Base-by-base conservation (phyloP, 148 eudicot genomes). In the Pharnaceum exiguum region DNA sequence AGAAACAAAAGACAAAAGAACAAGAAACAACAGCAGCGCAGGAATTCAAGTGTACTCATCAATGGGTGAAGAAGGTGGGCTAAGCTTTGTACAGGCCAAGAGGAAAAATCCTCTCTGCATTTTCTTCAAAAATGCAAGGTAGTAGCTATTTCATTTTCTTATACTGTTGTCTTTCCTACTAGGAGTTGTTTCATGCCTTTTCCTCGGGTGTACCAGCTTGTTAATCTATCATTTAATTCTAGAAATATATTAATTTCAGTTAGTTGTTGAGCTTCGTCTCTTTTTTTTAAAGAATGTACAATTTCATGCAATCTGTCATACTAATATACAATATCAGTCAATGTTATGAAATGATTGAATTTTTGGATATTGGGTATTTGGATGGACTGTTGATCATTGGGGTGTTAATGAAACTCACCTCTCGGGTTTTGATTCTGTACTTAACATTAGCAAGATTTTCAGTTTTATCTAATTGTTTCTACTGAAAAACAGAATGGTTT, bases 41-140 rank as follows among this genome's bases (percentile, higher is more conserved):
- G 24, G 39, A 30, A 12, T 11, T n/a, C 4, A 0, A 22, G 48
- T 7, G 18, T 37, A 64, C 25, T 21, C 37, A 57, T 36, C 36
- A 26, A 81, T 81, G 86, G 80, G 49, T 33, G 73, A 76, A 33
- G 72, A 71, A 55, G 70, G 55, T 64, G 73, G 72, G 26, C 39
- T 65, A 30, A 53, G 68, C 37, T 59, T 71, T 51, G 46, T 72
- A 64, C 63, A 55, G 24, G 58, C 64, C 12, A 71, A 75, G 68
- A 54, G 46, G n/a, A 77, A 46, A 46, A 8, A 58, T 56, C 77
- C 82, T 4, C 70, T 76, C 26, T 73, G 51, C 61, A 68, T 79
- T 50, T 68, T 82, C 35, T 71, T 82, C 54, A 73, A 65, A 10
- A 71, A 82, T 71, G 68, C 70, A 17, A 82, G 87, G 87, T 82